These are phyloP conservation scores for Dactylonectria macrodidyma DNA, from an alignment of 2,329 filamentous ascomycete species.

Conservation along the genomic window DNA sequence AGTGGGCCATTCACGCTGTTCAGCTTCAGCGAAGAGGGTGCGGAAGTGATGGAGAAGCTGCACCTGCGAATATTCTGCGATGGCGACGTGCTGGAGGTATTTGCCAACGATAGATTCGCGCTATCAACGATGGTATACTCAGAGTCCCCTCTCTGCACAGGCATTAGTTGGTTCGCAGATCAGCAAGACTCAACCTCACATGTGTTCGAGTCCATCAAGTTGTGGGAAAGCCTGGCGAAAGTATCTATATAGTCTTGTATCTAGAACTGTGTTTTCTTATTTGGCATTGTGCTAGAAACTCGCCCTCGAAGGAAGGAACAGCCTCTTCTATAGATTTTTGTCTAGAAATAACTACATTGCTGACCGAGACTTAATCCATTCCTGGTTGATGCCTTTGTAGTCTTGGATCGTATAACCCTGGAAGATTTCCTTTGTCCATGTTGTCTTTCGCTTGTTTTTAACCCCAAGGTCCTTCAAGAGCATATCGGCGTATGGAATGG, in stretches of 20 bases:
- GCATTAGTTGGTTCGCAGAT: constrained; percentile 47
- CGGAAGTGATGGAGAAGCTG: constrained; percentile 41
- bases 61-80: constrained; percentile 45
- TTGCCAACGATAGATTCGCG: constrained; percentile 48
- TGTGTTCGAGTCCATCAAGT: constrained; percentile 39
- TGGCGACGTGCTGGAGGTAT: constrained; percentile 45
- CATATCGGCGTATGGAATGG: neutral
- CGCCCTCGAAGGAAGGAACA: too few relatives aligned
- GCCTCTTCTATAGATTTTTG: neutral
- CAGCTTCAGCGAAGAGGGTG: constrained; percentile 22
- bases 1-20: constrained; percentile 64
- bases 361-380: neutral
- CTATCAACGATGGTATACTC: constrained; percentile 47
- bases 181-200: constrained; percentile 1
- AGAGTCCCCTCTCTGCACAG: constrained; percentile 30
- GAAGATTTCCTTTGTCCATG: neutral
- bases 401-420: neutral
- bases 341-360: neutral
- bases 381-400: neutral
- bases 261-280: too few relatives aligned
- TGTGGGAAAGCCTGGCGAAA: constrained; percentile 42
- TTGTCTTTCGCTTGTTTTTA: neutral
- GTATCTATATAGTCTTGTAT: neutral
- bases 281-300: too few relatives aligned
- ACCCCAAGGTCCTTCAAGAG: neutral